Conservation (phyloP, 352 stramenopile genomes). For the Phytophthora capsici region DNA sequence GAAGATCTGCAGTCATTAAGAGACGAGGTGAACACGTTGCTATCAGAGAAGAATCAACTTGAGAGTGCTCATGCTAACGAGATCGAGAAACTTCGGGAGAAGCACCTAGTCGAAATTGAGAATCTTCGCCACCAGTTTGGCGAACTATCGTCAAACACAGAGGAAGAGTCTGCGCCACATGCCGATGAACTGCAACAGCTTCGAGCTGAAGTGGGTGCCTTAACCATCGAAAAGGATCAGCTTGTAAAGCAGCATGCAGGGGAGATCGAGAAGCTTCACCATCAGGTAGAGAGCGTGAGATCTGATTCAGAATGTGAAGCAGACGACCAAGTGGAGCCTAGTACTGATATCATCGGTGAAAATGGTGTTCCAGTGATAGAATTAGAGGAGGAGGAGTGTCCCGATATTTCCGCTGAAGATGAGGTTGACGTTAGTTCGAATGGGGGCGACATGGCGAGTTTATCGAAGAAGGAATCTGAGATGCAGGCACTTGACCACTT, state of each 20-base stretch:
- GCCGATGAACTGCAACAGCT: slow-evolving; percentile 36
- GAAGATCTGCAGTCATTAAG: slow-evolving; percentile 27
- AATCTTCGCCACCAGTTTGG: slow-evolving; percentile 10
- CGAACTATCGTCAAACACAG: slow-evolving; percentile 4
- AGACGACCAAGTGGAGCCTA: not conserved
- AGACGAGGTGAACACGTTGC: slow-evolving; percentile 7
- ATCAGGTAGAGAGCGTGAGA: slow-evolving; percentile 13
- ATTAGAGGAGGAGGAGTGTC: slow-evolving; percentile 21
- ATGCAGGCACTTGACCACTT: slow-evolving; percentile 17
- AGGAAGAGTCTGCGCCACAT: slow-evolving; percentile 30
- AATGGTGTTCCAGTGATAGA: slow-evolving; percentile 31
- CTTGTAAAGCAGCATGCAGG: slow-evolving; percentile 29
- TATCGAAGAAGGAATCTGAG: slow-evolving; percentile 7
- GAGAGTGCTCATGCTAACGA: slow-evolving; percentile 9
- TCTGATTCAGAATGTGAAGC: not conserved
- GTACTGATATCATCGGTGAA: slow-evolving; percentile 7
- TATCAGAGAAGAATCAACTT: slow-evolving; percentile 6
- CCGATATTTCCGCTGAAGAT: slow-evolving; percentile 27
- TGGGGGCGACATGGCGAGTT: not conserved
- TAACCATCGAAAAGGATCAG: slow-evolving; percentile 28
- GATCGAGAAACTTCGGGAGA: slow-evolving; percentile 5
- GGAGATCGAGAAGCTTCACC: slow-evolving; percentile 29
- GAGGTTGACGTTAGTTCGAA: slow-evolving; percentile 8
- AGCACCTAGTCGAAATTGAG: slow-evolving; percentile 15
- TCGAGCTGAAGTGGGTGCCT: slow-evolving; percentile 28